Percentiles rank a stretch among this genome's conserved stretches.
Conservation (phyloP, 768 basidiomycete genomes). For the Leccinum boreale region DNA sequence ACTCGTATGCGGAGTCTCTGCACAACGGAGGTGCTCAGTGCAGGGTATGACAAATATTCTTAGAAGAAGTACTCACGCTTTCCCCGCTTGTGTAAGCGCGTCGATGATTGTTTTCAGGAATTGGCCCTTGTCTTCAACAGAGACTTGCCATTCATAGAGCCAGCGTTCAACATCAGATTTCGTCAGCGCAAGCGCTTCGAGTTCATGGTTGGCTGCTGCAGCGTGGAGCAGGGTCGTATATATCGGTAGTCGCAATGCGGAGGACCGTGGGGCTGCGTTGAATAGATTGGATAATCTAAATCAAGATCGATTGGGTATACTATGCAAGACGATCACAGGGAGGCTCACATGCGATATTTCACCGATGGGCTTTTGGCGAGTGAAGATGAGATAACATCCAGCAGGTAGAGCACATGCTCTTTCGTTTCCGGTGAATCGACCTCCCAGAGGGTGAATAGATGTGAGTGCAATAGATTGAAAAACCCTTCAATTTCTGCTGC, state of each 20-base stretch:
- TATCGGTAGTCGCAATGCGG: constrained; percentile 59
- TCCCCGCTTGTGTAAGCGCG: constrained; percentile 52
- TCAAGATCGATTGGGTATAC: constrained; percentile 6
- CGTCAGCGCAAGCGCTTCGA: constrained; percentile 58
- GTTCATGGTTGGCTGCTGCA: constrained; percentile 57
- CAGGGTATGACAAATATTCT: neutral
- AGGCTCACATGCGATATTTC: constrained; percentile 70
- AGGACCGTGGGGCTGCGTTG: constrained; percentile 68
- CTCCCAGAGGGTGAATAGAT: constrained; percentile 61
- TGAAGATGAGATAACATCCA: constrained; percentile 54
- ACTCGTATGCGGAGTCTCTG: constrained; percentile 64
- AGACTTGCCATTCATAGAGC: constrained; percentile 61
- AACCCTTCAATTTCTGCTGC: constrained; percentile 77
- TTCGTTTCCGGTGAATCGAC: constrained; percentile 53
- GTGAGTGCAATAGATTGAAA: constrained; percentile 78
- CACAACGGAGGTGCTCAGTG: neutral
- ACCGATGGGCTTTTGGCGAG: constrained; percentile 49
- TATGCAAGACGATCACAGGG: neutral
- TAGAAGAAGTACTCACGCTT: constrained; percentile 49
- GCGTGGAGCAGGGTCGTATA: constrained; percentile 60
- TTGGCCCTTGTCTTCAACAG: constrained; percentile 55
- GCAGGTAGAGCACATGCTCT: constrained; percentile 45
- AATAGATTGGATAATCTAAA: constrained; percentile 76
- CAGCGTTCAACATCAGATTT: constrained; percentile 46
- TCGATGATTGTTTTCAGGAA: constrained; percentile 66